phyloP scores from a whole-genome alignment of 2,329 filamentous ascomycete species.

The Nemania sp. region DNA sequence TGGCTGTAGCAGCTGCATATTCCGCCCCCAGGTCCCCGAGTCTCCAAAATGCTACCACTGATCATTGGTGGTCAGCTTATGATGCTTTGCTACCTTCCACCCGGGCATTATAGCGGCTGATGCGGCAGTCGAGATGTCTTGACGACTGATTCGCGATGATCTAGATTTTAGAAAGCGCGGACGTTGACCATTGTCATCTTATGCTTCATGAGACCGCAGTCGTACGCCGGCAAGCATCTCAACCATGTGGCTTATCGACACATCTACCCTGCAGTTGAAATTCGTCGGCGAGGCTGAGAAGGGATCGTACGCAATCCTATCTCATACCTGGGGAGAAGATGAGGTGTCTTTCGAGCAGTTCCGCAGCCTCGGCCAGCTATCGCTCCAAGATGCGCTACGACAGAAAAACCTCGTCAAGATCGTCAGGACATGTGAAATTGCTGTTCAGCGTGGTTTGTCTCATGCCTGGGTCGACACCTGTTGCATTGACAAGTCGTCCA shows the following conservation, averaged over 20 bases:
- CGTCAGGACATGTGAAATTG: neutral
- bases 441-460: neutral
- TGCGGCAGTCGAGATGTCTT: too few species aligned
- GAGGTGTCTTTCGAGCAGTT: conserved; percentile 14
- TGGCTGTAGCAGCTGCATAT: too few species aligned
- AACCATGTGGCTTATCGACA: conserved; percentile 17
- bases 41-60: too few species aligned
- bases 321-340: conserved; percentile 16
- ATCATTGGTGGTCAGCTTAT: too few species aligned
- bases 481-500: conserved; percentile 18
- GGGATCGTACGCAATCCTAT: conserved; percentile 15
- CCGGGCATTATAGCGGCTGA: too few species aligned
- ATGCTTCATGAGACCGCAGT: too few species aligned
- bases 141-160: too few species aligned
- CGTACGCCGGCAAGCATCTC: neutral
- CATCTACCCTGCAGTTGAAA: conserved; percentile 1
- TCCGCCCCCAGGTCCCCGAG: too few species aligned
- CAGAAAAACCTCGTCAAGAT: neutral
- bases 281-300: conserved; percentile 6
- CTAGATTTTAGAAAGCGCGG: too few species aligned
- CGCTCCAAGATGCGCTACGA: neutral
- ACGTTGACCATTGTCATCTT: too few species aligned
- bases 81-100: too few species aligned
- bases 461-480: conserved; percentile 20
- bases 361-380: neutral